Percentiles rank a stretch among this genome's conserved stretches.
phyloP scores from a whole-genome alignment of 176 grass and related monocot species.

The Musa schizocarpa region DNA sequence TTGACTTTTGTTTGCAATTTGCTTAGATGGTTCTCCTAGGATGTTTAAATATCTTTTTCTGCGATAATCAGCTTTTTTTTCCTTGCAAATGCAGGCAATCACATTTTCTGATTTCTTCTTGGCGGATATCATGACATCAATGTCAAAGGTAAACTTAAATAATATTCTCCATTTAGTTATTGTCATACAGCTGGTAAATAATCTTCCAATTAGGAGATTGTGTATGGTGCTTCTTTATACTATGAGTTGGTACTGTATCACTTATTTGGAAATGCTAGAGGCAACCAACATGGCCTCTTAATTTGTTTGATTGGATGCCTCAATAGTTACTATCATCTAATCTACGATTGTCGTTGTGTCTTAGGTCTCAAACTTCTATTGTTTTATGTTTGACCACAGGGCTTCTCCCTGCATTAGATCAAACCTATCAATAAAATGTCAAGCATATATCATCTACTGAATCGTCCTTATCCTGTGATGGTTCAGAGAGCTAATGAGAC shows the following conservation, averaged over 20 bases:
- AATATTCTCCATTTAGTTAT: constrained; percentile 2
- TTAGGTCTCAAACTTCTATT: not conserved
- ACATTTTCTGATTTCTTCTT: constrained; percentile 98
- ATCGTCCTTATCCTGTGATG: not conserved
- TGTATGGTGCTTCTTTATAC: not conserved
- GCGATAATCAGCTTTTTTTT: not conserved
- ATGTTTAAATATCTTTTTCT: no score
- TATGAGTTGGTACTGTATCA: not conserved
- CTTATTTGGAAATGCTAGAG: not conserved
- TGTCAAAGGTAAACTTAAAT: constrained; percentile 71
- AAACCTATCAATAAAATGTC: not conserved
- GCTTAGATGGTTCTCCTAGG: no score
- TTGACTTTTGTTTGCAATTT: no score
- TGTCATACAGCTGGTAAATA: not conserved
- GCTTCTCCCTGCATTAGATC: not conserved
- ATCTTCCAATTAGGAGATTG: not conserved
- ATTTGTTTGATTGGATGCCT: not conserved
- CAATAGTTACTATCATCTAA: not conserved
- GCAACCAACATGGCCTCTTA: not conserved
- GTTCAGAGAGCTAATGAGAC: not conserved
- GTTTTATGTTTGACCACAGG: not conserved
- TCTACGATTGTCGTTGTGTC: not conserved
- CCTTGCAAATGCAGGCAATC: constrained; percentile 49
- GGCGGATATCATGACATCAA: constrained; percentile 99
- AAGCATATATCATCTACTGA: not conserved